Evolutionary conservation across 2,329 filamentous ascomycete genomes (phyloP), one percentile per base, ranked within the genome.

Genomic region (Epicoccum nigrum): DNA sequence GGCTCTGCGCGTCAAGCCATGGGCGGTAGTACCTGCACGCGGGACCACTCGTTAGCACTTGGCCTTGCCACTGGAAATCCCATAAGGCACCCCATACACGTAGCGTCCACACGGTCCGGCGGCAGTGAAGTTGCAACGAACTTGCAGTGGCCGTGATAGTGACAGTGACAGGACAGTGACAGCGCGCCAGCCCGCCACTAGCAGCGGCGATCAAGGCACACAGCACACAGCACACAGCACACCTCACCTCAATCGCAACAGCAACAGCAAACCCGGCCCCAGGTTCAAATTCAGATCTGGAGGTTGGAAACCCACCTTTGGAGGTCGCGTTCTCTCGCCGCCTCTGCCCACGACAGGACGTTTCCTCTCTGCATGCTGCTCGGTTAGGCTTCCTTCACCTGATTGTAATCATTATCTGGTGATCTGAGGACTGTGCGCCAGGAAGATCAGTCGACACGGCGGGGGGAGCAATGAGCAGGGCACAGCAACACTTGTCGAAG

Each of bases 1-100:
- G 64, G 56, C 55, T 66, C 50, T 70, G 67, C n/a, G 65, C 68
- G 35, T 71, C 68, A 35, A 69, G 61, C 68, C 68, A 72, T 48
- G 69, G 68, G 51, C 68, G 69, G 55, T 68, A 71, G 55, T 71
- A 71, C 47, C 69, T 70, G 45, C 8, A 17, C n/a, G 15, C 19
- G 27, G 12, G 7, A 12, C 7, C 30, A n/a, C n/a, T 30, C 17
- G 30, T 51, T 32, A 51, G 41, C 41, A 37, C 30, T 40, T 27
- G 32, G 13, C 17, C n/a, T 3, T 16, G 19, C n/a, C n/a, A n/a
- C n/a, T n/a, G n/a, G n/a, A n/a, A n/a, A n/a, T n/a, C n/a, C n/a
- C n/a, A n/a, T n/a, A n/a, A n/a, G n/a, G n/a, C n/a, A n/a, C n/a
- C n/a, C n/a, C n/a, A n/a, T n/a, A n/a, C n/a, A n/a, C n/a, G n/a